Evolutionary conservation across 1,284 basidiomycete species (phyloP).

Genomic region (Ceratobasidium papillatum): DNA sequence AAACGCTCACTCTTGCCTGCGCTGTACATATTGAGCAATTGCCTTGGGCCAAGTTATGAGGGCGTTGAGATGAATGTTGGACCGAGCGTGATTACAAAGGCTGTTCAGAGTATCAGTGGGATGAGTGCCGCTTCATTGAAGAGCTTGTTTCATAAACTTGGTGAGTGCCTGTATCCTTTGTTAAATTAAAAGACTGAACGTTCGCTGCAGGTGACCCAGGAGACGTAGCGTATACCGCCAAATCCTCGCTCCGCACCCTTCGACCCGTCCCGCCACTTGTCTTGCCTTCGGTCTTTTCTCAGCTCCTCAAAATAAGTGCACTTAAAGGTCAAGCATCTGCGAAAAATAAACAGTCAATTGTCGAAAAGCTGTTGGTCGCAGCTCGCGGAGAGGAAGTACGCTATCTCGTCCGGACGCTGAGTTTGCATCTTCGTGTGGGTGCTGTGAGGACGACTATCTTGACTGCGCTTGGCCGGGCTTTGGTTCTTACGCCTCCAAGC

Average conservation of each 20-base stretch:
- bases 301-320: constrained; percentile 69
- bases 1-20: constrained; percentile 71
- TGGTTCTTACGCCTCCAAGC: constrained; percentile 67
- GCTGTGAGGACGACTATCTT: constrained; percentile 87
- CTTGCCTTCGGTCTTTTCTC: constrained; percentile 69
- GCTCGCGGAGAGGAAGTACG: constrained; percentile 88
- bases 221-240: constrained; percentile 86
- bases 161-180: constrained; percentile 47
- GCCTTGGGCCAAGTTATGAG: constrained; percentile 80
- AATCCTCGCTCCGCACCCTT: constrained; percentile 78
- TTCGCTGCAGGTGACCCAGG: constrained; percentile 67
- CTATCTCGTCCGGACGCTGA: constrained; percentile 83
- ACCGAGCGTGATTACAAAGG: constrained; percentile 77
- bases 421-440: constrained; percentile 84
- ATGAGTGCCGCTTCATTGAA: constrained; percentile 73
- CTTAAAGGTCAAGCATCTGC: constrained; percentile 79
- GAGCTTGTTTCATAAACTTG: constrained; percentile 67
- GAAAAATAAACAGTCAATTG: constrained; percentile 78
- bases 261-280: constrained; percentile 75
- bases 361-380: constrained; percentile 83
- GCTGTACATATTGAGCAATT: constrained; percentile 92
- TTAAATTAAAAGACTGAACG: background rate
- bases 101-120: constrained; percentile 85
- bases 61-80: constrained; percentile 81
- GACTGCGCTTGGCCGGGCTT: constrained; percentile 82